phyloP scores from a whole-genome alignment of 2,329 filamentous ascomycete genomes.

The Alternaria brassicicola region DNA sequence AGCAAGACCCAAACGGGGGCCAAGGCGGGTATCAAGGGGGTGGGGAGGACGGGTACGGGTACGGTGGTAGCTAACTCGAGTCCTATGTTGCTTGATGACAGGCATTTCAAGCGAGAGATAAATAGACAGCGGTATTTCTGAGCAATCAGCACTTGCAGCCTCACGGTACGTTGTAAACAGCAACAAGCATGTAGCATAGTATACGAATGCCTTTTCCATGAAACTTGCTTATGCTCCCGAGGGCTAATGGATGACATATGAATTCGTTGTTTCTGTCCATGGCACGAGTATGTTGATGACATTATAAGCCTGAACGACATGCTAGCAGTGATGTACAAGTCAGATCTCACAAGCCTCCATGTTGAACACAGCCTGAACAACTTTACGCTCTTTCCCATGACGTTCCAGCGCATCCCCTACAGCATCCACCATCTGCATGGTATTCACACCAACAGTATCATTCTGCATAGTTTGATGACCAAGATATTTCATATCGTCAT shows the following conservation, averaged over 20 bases:
- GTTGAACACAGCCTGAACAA: constrained; percentile 38
- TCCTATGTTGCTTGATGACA: not conserved
- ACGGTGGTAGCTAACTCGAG: not conserved
- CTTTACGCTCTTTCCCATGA: constrained; percentile 28
- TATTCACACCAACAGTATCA: constrained; percentile 35
- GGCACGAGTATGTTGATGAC: not conserved
- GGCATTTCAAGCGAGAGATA: not conserved
- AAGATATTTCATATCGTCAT: constrained; percentile 29
- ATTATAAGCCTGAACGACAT: not conserved
- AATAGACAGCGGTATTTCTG: not conserved
- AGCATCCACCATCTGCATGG: constrained; percentile 35
- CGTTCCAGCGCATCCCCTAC: constrained; percentile 31
- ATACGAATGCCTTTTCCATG: not conserved
- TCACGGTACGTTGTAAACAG: not conserved
- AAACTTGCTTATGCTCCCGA: not conserved
- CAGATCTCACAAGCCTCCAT: constrained; percentile 37
- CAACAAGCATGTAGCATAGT: not conserved
- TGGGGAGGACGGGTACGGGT: not conserved
- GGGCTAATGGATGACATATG: too few relatives aligned
- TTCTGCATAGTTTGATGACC: constrained; percentile 36
- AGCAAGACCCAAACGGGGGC: not conserved
- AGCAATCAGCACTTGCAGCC: not conserved
- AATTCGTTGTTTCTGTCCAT: not conserved
- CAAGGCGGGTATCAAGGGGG: not conserved
- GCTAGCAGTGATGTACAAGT: not conserved